A percentile compares a stretch with the other conserved stretches of the same genome.
Conservation (phyloP, 257 asterid genomes). For the Solanum stenotomum region DNA sequence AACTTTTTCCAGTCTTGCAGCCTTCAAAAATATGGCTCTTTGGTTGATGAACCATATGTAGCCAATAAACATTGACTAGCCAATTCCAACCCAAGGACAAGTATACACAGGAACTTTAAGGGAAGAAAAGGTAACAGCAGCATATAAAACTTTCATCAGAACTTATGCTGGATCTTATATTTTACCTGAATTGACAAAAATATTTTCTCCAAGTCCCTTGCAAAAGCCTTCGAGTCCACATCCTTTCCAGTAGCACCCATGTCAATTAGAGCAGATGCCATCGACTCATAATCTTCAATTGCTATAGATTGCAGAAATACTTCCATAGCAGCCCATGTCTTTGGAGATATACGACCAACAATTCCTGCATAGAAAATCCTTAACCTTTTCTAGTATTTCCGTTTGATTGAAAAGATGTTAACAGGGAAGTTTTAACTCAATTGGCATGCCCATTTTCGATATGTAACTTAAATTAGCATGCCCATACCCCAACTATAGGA, state of each 20-base stretch:
- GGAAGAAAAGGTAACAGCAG: neutral
- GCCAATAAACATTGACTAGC: neutral
- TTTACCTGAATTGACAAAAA: constrained; percentile 85
- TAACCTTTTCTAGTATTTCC: neutral
- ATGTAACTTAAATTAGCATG: neutral
- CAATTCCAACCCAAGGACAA: neutral
- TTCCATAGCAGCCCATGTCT: constrained; percentile 98
- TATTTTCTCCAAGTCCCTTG: constrained; percentile 75
- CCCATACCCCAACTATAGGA: neutral
- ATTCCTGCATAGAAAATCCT: constrained; percentile 51
- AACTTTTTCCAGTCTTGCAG: neutral
- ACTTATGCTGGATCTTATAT: neutral
- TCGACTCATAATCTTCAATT: constrained; percentile 68
- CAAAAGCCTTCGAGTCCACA: constrained; percentile 73
- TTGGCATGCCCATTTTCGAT: neutral
- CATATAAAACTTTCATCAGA: neutral
- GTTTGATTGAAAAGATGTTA: neutral
- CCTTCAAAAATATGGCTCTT: neutral
- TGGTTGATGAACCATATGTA: neutral
- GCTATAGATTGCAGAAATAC: constrained; percentile 65
- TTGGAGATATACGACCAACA: constrained; percentile 93
- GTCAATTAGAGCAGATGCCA: constrained; percentile 90
- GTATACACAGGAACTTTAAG: neutral
- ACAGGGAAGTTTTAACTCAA: neutral
- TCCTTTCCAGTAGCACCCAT: constrained; percentile 88